Conservation (phyloP, 164 flowering plant species). For the Paratinospora sagittata region DNA sequence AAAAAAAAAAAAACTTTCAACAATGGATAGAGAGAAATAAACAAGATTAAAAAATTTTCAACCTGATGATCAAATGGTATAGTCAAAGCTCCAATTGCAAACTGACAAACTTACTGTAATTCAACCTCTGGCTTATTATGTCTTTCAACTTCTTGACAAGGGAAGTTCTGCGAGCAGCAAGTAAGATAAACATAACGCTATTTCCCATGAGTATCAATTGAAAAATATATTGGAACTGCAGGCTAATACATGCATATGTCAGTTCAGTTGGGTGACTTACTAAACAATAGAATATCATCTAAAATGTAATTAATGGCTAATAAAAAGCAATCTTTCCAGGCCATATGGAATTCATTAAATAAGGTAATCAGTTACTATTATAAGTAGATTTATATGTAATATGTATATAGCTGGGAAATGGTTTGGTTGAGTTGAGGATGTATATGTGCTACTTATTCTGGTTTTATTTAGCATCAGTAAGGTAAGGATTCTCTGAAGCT, state of each 20-base stretch:
- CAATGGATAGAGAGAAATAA: too few species aligned
- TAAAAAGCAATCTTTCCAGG: too few species aligned
- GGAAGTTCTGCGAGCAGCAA: conserved; percentile 69
- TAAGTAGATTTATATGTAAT: not conserved
- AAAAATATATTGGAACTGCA: too few species aligned
- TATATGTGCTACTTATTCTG: not conserved
- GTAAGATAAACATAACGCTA: not conserved
- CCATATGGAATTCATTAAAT: too few species aligned
- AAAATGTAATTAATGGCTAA: too few species aligned
- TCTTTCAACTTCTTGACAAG: conserved; percentile 99
- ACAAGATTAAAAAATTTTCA: too few species aligned
- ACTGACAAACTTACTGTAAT: conserved; percentile 56
- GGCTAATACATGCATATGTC: not conserved
- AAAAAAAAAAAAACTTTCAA: too few species aligned
- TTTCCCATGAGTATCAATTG: conserved; percentile 4
- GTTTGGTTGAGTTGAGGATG: too few species aligned
- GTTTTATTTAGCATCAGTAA: not conserved
- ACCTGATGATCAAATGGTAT: not conserved
- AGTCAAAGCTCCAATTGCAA: conserved; percentile 1
- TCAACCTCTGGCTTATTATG: conserved; percentile 99
- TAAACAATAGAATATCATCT: not conserved
- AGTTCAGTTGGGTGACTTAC: not conserved
- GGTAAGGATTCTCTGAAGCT: not conserved
- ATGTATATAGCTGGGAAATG: too few species aligned
- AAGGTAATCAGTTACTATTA: not conserved